Conservation (phyloP, 202 grass and related monocot species). For the Elaeis oleifera region DNA sequence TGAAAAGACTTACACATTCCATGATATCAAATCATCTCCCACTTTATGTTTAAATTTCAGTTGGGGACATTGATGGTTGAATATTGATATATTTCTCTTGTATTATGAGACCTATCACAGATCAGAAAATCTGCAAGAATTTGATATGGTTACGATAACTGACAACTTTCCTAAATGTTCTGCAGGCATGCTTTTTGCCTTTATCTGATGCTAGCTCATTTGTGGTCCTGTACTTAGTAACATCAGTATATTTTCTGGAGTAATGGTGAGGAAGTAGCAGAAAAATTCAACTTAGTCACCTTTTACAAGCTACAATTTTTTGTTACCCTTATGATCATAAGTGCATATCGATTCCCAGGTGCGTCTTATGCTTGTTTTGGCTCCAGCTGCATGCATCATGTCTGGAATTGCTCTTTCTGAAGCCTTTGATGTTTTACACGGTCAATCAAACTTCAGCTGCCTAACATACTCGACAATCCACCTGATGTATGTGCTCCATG, state of each 20-base stretch:
- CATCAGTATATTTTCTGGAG: slow-evolving; percentile 99
- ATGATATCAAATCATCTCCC: no score
- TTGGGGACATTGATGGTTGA: no score
- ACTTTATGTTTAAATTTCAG: no score
- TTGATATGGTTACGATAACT: no score
- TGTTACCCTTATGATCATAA: slow-evolving; percentile 13
- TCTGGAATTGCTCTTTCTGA: slow-evolving; percentile 95
- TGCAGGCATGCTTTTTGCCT: slow-evolving; percentile 96
- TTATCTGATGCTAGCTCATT: slow-evolving; percentile 98
- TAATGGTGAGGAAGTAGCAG: slow-evolving; percentile 64
- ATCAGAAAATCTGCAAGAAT: no score
- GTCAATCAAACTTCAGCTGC: slow-evolving; percentile 78
- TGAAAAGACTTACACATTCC: no score
- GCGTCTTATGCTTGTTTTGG: slow-evolving; percentile 99
- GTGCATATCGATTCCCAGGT: slow-evolving; percentile 43
- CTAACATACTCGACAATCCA: slow-evolving; percentile 50
- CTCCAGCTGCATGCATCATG: slow-evolving; percentile 95
- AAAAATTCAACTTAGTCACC: slow-evolving; percentile 2
- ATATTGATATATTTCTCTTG: no score
- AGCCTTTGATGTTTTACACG: slow-evolving; percentile 73
- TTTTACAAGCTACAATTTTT: background rate
- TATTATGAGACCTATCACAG: no score
- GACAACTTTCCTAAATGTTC: slow-evolving; percentile 12
- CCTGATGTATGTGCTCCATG: slow-evolving; percentile 39
- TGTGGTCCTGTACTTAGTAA: slow-evolving; percentile 87